Evolutionary conservation across 768 basidiomycete genomes (phyloP).

Genomic region (Lactarius psammicola): DNA sequence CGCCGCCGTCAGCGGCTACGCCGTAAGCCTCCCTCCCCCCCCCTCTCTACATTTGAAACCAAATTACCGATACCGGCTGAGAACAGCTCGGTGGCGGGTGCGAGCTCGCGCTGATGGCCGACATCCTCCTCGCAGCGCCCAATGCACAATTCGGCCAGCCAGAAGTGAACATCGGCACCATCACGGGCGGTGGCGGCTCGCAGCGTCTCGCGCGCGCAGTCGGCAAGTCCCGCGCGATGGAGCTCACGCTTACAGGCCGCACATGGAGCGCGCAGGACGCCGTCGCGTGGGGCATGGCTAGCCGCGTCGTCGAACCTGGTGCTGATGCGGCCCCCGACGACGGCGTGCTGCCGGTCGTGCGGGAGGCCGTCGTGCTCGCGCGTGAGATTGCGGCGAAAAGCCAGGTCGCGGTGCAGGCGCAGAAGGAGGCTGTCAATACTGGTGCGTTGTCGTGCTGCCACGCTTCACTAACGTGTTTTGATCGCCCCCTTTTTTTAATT

Average conservation of each 20-base stretch:
- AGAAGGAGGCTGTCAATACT: conserved; percentile 92
- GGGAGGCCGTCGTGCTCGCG: conserved; percentile 82
- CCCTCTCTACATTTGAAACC: not conserved
- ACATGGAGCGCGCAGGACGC: conserved; percentile 80
- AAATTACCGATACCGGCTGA: not conserved
- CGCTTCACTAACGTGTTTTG: not conserved
- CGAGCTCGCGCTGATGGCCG: conserved; percentile 94
- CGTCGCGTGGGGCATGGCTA: conserved; percentile 83
- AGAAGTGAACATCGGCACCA: conserved; percentile 93
- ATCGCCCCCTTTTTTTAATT: conserved; percentile 12
- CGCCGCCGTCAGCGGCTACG: conserved; percentile 93
- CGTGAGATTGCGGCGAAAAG: conserved; percentile 79
- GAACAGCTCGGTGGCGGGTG: conserved; percentile 92
- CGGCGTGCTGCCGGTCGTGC: conserved; percentile 62
- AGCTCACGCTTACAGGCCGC: conserved; percentile 86
- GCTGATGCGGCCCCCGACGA: conserved; percentile 60
- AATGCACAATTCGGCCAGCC: conserved; percentile 94
- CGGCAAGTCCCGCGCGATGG: conserved; percentile 95
- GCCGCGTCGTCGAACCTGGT: conserved; percentile 54
- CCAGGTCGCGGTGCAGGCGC: conserved; percentile 77
- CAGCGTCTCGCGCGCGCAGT: conserved; percentile 84
- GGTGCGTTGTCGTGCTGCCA: conserved; percentile 41
- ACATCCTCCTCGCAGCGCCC: conserved; percentile 89
- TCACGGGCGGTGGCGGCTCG: conserved; percentile 92
- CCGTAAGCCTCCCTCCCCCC: conserved; percentile 51